Conservation (phyloP, 345 rosid species). For the Camelina sativa region DNA sequence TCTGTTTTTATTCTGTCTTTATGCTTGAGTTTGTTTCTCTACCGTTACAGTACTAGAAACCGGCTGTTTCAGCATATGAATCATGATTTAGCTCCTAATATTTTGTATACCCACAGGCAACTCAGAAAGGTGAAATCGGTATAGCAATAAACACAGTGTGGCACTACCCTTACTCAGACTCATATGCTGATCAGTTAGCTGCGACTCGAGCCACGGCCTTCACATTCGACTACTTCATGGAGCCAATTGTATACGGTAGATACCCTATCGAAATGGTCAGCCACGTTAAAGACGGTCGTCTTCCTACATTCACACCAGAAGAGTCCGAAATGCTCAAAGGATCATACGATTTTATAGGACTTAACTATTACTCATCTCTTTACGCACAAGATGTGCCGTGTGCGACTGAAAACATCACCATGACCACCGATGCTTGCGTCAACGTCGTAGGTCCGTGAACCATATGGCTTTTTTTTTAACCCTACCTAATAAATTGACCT, state of each 20-base stretch:
- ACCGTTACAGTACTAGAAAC: too few species aligned
- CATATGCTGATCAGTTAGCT: slow-evolving; percentile 42
- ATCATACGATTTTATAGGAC: slow-evolving; percentile 55
- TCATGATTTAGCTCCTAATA: too few species aligned
- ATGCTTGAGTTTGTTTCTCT: too few species aligned
- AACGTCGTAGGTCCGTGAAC: slow-evolving; percentile 31
- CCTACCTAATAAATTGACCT: not conserved
- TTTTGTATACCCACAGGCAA: slow-evolving; percentile 35
- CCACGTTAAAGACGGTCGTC: slow-evolving; percentile 46
- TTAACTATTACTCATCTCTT: slow-evolving; percentile 53
- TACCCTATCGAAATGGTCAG: slow-evolving; percentile 50
- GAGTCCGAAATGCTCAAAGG: slow-evolving; percentile 47
- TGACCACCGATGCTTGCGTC: slow-evolving; percentile 49
- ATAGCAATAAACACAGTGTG: slow-evolving; percentile 46
- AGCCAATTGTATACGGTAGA: slow-evolving; percentile 49
- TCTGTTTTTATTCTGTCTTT: not conserved
- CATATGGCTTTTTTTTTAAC: not conserved
- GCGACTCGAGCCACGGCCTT: slow-evolving; percentile 53
- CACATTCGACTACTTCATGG: slow-evolving; percentile 49
- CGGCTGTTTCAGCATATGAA: too few species aligned
- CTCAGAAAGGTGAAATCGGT: slow-evolving; percentile 53
- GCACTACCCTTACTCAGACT: slow-evolving; percentile 50
- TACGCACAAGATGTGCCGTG: slow-evolving; percentile 42
- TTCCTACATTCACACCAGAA: slow-evolving; percentile 49
- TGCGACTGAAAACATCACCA: slow-evolving; percentile 42